These are phyloP conservation scores for Xerocomellus intermedius DNA, from an alignment of 768 basidiomycete genomes.

Conservation along the genomic window DNA sequence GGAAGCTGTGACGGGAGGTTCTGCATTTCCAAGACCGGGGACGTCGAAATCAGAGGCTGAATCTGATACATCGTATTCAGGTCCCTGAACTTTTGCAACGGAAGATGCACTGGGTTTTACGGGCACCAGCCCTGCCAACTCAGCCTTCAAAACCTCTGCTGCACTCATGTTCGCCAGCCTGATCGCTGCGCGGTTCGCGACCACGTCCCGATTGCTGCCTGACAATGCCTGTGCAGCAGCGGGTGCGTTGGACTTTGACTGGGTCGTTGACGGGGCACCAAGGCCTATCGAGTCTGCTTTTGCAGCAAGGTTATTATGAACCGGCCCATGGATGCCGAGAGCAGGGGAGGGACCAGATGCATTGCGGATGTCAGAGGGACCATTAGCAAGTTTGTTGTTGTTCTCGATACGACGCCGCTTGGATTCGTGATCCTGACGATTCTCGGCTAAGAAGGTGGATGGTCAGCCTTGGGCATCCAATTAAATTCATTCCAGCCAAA, in stretches of 20 bases:
- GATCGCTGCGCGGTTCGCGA: conserved; percentile 85
- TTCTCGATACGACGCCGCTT: conserved; percentile 78
- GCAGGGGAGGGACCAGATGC: conserved; percentile 30
- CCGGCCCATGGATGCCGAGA: conserved; percentile 28
- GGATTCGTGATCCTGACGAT: conserved; percentile 87
- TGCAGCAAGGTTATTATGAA: conserved; percentile 64
- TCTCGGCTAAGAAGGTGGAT: conserved; percentile 62
- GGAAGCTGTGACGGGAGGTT: conserved; percentile 17
- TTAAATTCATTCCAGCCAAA: conserved; percentile 3
- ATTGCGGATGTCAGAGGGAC: conserved; percentile 35
- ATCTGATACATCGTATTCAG: conserved; percentile 25
- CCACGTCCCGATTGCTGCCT: conserved; percentile 87
- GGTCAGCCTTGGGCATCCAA: conserved; percentile 14
- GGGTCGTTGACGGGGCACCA: conserved; percentile 58
- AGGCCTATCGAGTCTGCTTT: conserved; percentile 77
- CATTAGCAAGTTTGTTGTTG: conserved; percentile 40
- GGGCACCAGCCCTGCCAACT: conserved; percentile 60
- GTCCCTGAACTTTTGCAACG: conserved; percentile 34
- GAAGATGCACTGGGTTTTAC: conserved; percentile 37
- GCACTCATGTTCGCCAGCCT: conserved; percentile 97
- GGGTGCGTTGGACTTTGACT: conserved; percentile 56
- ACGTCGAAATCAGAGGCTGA: conserved; percentile 35
- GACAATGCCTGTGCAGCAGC: conserved; percentile 71
- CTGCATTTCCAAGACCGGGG: conserved; percentile 33
- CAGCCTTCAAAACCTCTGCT: conserved; percentile 90